Conservation (phyloP, 2,329 filamentous ascomycete genomes). For the Cytospora mali region DNA sequence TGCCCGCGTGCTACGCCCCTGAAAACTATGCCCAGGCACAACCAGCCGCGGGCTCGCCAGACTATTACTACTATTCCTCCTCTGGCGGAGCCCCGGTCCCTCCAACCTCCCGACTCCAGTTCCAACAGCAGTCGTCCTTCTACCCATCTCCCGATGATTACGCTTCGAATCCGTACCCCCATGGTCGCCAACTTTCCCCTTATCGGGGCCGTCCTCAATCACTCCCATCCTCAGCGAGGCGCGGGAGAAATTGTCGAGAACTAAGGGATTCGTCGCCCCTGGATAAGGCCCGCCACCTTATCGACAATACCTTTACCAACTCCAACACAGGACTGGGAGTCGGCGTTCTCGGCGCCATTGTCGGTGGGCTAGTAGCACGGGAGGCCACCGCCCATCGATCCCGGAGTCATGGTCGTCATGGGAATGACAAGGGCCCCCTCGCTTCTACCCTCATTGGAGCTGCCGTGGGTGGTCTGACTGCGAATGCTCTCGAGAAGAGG, state of each 20-base stretch:
- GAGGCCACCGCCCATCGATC: constrained; percentile 40
- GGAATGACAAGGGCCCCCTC: constrained; percentile 40
- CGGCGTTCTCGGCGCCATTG: constrained; percentile 55
- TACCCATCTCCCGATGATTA: constrained; percentile 29
- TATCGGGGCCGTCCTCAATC: constrained; percentile 28
- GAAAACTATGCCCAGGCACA: constrained; percentile 2
- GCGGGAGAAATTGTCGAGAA: constrained; percentile 26
- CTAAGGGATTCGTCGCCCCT: constrained; percentile 35
- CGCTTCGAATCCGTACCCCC: constrained; percentile 14
- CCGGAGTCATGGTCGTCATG: constrained; percentile 21
- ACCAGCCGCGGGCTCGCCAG: not conserved
- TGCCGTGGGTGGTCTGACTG: constrained; percentile 57
- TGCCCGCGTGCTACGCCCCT: constrained; percentile 10
- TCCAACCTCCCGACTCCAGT: constrained; percentile 29
- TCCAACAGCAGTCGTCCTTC: constrained; percentile 47
- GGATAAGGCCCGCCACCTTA: constrained; percentile 43
- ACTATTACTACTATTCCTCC: constrained; percentile 1
- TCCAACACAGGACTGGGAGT: constrained; percentile 53
- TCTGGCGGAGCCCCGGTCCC: not conserved
- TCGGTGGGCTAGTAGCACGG: constrained; percentile 56
- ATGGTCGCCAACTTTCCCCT: constrained; percentile 7
- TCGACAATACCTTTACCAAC: constrained; percentile 52
- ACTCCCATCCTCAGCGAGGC: constrained; percentile 25
- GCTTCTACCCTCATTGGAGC: constrained; percentile 57
- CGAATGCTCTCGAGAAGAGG: constrained; percentile 52